Conservation (phyloP, 1,139 yeast genomes). For the Yamadazyma mexicana region DNA sequence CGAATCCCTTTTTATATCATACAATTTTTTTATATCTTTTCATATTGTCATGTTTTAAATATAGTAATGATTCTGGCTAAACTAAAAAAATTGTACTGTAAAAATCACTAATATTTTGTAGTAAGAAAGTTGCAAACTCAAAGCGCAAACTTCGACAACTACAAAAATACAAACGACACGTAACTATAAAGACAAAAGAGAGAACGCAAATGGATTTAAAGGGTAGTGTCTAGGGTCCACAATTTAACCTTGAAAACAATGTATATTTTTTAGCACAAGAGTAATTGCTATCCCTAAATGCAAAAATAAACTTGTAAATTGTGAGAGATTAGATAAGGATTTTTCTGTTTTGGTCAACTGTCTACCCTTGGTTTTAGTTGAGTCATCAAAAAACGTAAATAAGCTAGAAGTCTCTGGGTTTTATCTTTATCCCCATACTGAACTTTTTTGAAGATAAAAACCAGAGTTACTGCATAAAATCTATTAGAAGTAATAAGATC, state of each 20-base stretch:
- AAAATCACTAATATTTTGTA: too few species aligned
- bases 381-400: not conserved
- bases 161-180: too few species aligned
- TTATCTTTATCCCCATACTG: not conserved
- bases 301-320: not conserved
- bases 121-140: not conserved
- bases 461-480: too few species aligned
- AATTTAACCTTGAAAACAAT: not conserved
- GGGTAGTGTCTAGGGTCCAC: not conserved
- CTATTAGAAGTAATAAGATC: too few species aligned
- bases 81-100: not conserved
- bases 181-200: not conserved
- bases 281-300: constrained; percentile 1
- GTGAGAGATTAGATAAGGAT: constrained; percentile 2
- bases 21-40: not conserved
- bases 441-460: too few species aligned
- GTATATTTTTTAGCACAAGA: not conserved
- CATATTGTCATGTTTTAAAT: not conserved
- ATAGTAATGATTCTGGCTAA: not conserved
- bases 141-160: too few species aligned
- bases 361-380: not conserved
- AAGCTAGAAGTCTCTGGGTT: not conserved
- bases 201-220: not conserved
- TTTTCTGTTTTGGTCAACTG: not conserved
- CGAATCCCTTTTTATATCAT: not conserved